phyloP scores from a whole-genome alignment of 2,329 filamentous ascomycete genomes.

The Aspergillus sp. region DNA sequence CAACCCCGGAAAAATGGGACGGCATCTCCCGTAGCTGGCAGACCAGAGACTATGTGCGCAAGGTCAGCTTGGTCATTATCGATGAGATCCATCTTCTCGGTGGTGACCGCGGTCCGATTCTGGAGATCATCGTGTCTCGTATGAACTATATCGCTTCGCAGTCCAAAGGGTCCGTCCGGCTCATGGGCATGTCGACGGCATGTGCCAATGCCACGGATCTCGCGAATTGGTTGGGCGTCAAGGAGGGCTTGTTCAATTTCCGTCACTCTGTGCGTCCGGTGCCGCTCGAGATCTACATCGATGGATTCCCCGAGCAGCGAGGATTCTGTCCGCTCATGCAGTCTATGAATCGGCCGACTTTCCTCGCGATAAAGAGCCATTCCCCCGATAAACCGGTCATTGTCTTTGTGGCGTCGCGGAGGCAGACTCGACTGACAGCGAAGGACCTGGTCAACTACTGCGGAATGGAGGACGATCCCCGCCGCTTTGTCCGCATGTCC shows the following conservation, averaged over 20 bases:
- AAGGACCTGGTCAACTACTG: slow-evolving; percentile 96
- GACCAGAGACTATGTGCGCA: slow-evolving; percentile 87
- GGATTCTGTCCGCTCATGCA: slow-evolving; percentile 98
- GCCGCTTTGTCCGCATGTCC: slow-evolving; percentile 84
- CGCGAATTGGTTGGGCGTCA: slow-evolving; percentile 93
- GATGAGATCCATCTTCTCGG: slow-evolving; percentile 98
- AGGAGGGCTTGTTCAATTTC: slow-evolving; percentile 94
- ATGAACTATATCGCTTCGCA: slow-evolving; percentile 99
- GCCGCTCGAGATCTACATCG: slow-evolving; percentile 90
- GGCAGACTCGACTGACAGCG: slow-evolving; percentile 88
- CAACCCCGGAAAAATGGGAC: slow-evolving; percentile 99
- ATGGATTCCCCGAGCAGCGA: slow-evolving; percentile 88
- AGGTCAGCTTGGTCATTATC: slow-evolving; percentile 94
- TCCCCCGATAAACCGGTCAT: slow-evolving; percentile 96
- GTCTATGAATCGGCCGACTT: slow-evolving; percentile 96
- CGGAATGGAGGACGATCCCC: slow-evolving; percentile 95
- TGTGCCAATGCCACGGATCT: slow-evolving; percentile 93
- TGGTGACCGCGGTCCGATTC: slow-evolving; percentile 89
- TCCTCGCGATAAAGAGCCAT: slow-evolving; percentile 91
- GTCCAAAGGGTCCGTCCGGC: slow-evolving; percentile 75
- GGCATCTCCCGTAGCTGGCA: slow-evolving; percentile 99
- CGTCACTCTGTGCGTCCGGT: slow-evolving; percentile 93
- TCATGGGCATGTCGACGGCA: slow-evolving; percentile 98
- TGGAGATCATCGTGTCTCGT: slow-evolving; percentile 84
- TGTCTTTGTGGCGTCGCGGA: slow-evolving; percentile 90